Base-by-base conservation (phyloP, 768 basidiomycete species). In the Trametes cingulata region DNA sequence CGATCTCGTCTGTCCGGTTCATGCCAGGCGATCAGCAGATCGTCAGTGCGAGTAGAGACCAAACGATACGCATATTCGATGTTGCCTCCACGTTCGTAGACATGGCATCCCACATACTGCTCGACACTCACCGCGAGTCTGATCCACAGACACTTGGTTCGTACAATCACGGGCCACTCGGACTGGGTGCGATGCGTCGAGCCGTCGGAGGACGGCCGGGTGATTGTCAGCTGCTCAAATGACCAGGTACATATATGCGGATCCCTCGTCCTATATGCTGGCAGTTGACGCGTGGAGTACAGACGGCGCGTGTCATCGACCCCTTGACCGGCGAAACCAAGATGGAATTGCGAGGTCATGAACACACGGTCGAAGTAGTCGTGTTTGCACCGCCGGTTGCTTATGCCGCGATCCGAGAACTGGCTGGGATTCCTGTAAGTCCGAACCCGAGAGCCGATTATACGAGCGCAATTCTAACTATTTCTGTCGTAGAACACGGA, bases 301-400 rank as follows among this genome's bases (percentile, higher is more conserved):
- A 85, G 84, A 83, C 84, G 5, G 74, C 82, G 3, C 74, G 79
- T 15, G 67, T 85, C 62, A 82, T 80, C 74, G 83, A 85, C 45
- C 72, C 76, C 0, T 60, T 75, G 36, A 73, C 73, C 6, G 84
- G 83, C 12, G 79, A 78, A 54, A 78, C 77, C 3, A 83, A 82
- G 68, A 65, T 76, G 58, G 83, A 83, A 56, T 68, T 85, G 35
- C 72, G 82, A 36, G 84, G 82, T 2, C 84, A 85, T 63, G 82
- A 84, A 39, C 78, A 84, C 66, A 78, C 80, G 19, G 73, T 85
- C 22, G 83, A 84, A 62, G 75, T 73, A 12, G 81, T 77, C 17
- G 75, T 79, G 6, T 84, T 85, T 61, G 82, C 80, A 19, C 84
- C 84, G 56, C 73, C 12, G 62, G 69, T 20, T 67, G 79, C 37